phyloP scores from a whole-genome alignment of 306 rosid genomes.

The Quercus parvula region DNA sequence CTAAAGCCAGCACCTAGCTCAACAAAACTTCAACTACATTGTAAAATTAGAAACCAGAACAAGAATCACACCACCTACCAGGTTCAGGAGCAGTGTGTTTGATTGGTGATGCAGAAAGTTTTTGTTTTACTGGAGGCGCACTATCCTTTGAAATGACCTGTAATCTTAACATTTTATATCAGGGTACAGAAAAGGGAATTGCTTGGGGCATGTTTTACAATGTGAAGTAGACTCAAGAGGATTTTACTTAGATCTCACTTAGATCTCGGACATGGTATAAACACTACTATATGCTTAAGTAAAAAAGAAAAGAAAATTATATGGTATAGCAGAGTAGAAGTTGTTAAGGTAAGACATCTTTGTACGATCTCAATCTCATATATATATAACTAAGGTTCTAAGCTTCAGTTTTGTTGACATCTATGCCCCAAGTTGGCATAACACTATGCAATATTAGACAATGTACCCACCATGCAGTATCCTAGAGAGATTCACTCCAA shows the following conservation, averaged over 20 bases:
- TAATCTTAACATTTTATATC: constrained; percentile 9
- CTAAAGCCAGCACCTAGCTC: not conserved
- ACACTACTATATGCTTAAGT: no score
- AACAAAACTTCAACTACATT: not conserved
- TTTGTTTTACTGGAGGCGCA: constrained; percentile 37
- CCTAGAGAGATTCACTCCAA: not conserved
- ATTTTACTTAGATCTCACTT: not conserved
- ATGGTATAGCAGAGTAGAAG: not conserved
- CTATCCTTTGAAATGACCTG: constrained; percentile 77
- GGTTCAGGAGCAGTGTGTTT: constrained; percentile 22
- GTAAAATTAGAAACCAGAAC: not conserved
- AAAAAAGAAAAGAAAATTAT: not conserved
- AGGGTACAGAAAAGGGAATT: not conserved
- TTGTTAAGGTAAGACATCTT: not conserved
- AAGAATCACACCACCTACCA: constrained; percentile 30
- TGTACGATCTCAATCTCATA: not conserved
- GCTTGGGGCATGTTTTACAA: not conserved
- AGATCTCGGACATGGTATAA: not conserved
- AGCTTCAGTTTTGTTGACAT: not conserved
- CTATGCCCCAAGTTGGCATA: not conserved
- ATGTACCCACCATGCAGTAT: not conserved
- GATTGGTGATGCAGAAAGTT: constrained; percentile 15
- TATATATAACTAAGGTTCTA: not conserved
- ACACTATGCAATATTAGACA: no score
- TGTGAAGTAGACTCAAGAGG: not conserved